Conservation (phyloP, 2,329 filamentous ascomycete species). For the Teratosphaeria nubilosa region DNA sequence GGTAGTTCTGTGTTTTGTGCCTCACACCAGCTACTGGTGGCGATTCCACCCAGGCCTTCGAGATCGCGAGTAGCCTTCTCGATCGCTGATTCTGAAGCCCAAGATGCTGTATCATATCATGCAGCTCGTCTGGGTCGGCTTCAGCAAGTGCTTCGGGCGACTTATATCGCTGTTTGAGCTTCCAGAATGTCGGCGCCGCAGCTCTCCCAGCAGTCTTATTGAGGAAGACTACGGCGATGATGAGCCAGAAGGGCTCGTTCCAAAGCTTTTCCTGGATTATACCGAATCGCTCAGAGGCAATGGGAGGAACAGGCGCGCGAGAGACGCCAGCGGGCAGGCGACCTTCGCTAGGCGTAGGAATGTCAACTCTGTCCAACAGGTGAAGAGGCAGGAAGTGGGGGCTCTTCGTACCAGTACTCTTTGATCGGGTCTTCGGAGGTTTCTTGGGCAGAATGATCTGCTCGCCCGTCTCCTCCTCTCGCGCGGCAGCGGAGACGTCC, state of each 20-base stretch:
- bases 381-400: conserved; percentile 13
- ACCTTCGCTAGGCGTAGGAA: conserved; percentile 18
- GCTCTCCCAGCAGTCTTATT: conserved; percentile 66
- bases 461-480: neutral
- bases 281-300: conserved; percentile 56
- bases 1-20: conserved; percentile 19
- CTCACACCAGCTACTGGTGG: conserved; percentile 54
- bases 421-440: neutral
- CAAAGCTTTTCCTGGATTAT: conserved; percentile 75
- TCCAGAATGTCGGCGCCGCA: conserved; percentile 66
- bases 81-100: conserved; percentile 63
- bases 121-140: conserved; percentile 47
- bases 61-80: conserved; percentile 58
- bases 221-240: conserved; percentile 75
- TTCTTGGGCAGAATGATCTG: neutral
- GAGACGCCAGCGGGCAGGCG: conserved; percentile 28
- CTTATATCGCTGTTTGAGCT: conserved; percentile 58
- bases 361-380: conserved; percentile 19
- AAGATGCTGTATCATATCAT: conserved; percentile 55
- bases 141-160: conserved; percentile 52
- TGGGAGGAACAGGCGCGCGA: conserved; percentile 53
- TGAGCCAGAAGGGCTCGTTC: conserved; percentile 64
- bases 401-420: conserved; percentile 16
- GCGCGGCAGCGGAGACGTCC: neutral
- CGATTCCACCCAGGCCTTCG: conserved; percentile 53